Percentiles rank a stretch among this genome's conserved stretches.
These are phyloP conservation scores for Takashimella koratensis DNA, from an alignment of 1,284 basidiomycete species.

Conservation along the genomic window DNA sequence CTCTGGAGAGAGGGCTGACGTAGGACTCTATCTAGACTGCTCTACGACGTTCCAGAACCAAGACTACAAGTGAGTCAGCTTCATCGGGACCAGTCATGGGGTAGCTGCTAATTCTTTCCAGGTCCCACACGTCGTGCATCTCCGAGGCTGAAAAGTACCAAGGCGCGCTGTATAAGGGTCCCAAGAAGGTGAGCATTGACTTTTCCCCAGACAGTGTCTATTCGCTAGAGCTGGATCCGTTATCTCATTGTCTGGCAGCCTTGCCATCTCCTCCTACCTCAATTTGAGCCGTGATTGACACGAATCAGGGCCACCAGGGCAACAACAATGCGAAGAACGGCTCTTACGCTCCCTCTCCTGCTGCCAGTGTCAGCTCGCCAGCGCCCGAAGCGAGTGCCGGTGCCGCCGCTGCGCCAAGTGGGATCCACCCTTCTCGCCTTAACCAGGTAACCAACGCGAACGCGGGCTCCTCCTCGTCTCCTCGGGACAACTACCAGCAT, in stretches of 20 bases:
- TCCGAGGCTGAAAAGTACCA: slow-evolving; percentile 90
- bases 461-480: background rate
- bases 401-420: slow-evolving; percentile 8
- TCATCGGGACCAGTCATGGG: slow-evolving; percentile 11
- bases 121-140: slow-evolving; percentile 72
- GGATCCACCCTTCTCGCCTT: slow-evolving; percentile 40
- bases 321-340: background rate
- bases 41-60: slow-evolving; percentile 68
- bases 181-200: slow-evolving; percentile 59
- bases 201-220: too few species aligned
- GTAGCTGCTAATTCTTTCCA: slow-evolving; percentile 15
- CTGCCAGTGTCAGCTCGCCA: slow-evolving; percentile 13
- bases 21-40: slow-evolving; percentile 57
- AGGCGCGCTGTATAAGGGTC: slow-evolving; percentile 75
- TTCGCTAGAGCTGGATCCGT: too few species aligned
- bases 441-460: slow-evolving; percentile 5
- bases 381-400: slow-evolving; percentile 1
- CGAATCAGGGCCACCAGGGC: background rate
- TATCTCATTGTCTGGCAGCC: too few species aligned
- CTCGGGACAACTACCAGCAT: background rate
- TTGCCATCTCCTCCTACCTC: background rate
- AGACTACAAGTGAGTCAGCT: slow-evolving; percentile 61
- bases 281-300: too few species aligned
- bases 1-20: too few species aligned
- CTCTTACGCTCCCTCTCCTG: slow-evolving; percentile 1